Base-by-base conservation (phyloP, 208 protist genomes). In the Wallacemonas rigidus region DNA sequence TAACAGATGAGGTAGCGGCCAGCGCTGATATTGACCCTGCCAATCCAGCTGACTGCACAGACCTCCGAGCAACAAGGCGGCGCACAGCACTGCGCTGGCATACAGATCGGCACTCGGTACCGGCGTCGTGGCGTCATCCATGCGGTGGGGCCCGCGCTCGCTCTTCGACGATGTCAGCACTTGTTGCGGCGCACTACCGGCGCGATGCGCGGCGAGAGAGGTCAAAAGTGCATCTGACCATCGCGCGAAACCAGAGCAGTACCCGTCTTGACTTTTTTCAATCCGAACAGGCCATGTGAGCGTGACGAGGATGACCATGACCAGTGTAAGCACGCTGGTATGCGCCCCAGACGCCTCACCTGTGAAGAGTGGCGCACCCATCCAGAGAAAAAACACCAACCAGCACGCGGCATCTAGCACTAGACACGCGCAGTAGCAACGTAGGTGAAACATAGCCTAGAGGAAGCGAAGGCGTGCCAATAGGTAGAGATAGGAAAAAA, bases 1-100 rank as follows among this genome's bases (percentile, higher is more conserved):
- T 5, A 35, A 9, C 17, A 92, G 38, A 26, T 82, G 81, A 7
- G 87, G 83, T 35, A 82, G 74, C 12, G 87, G 87, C 87, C 87
- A 92, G n/a, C 56, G 43, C 54, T 85, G 84, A 65, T 80, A 88
- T 47, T 70, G 69, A 35, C 75, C 50, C 7, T 79, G 73, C 84
- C 82, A 88, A 43, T 89, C 87, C 41, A 88, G 54, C 48, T 90
- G 81, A 50, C 80, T 81, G 50, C 80, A 74, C 2, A 88, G 75
- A 8, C 80, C 71, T 11, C 87, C 82, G 12, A 77, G 15, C 2
- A 89, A 54, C 48, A 92, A 72, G 7, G 80, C 71, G 1, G 45
- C 58, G 0, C 79, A 60, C 17, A 90, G 67, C 39, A 81, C 55
- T 43, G 80, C 75, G 58, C 76, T 71, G 51, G 14, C 45, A 15